These are phyloP conservation scores for Vitis hybrid DNA, from an alignment of 177 flowering plant species.

Conservation along the genomic window DNA sequence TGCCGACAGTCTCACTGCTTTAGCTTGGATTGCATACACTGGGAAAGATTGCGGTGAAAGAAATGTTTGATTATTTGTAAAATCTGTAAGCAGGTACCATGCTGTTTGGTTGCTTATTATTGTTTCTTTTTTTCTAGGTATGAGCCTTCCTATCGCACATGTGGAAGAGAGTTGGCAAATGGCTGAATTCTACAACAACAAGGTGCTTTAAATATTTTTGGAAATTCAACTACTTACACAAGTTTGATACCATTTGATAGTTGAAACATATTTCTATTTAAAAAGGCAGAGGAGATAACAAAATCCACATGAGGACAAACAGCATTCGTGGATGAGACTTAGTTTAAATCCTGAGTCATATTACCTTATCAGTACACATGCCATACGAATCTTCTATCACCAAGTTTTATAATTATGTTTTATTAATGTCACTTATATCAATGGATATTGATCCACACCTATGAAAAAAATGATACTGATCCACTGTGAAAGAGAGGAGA, in stretches of 20 bases:
- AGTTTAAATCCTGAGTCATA: too few relatives aligned
- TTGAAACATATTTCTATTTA: too few relatives aligned
- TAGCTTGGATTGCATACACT: constrained; percentile 92
- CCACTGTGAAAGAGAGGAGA: too few relatives aligned
- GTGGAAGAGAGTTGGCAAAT: constrained; percentile 99
- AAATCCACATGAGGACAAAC: too few relatives aligned
- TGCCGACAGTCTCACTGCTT: constrained; percentile 86
- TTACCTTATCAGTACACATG: too few relatives aligned
- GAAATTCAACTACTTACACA: not conserved
- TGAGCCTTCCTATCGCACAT: constrained; percentile 97
- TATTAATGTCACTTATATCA: too few relatives aligned
- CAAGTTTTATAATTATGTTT: too few relatives aligned
- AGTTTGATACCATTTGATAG: not conserved
- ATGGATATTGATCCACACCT: too few relatives aligned
- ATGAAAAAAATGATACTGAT: too few relatives aligned
- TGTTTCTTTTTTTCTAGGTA: constrained; percentile 46
- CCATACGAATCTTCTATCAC: too few relatives aligned
- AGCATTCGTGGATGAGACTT: too few relatives aligned
- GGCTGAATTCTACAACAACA: constrained; percentile 95
- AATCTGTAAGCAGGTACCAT: not conserved
- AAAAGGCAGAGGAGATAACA: too few relatives aligned
- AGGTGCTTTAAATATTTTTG: constrained; percentile 43
- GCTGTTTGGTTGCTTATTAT: not conserved
- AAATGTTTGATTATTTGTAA: constrained; percentile 6
- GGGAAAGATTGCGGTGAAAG: constrained; percentile 93